These are phyloP conservation scores for Fusarium pseudograminearum DNA, from an alignment of 2,329 filamentous ascomycete genomes.

Conservation along the genomic window DNA sequence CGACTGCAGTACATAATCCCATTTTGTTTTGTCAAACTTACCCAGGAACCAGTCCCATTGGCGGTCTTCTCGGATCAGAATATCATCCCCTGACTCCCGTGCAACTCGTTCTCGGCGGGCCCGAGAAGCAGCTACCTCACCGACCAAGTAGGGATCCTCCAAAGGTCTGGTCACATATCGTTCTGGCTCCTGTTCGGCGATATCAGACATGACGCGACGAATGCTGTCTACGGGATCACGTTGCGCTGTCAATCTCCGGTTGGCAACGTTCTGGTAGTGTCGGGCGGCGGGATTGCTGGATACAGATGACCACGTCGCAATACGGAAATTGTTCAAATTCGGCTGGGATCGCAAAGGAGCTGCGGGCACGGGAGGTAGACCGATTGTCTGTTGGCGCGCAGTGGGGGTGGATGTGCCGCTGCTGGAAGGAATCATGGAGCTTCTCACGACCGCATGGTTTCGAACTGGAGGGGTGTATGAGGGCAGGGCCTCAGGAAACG, in stretches of 20 bases:
- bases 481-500: constrained; percentile 62
- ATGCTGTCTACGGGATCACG: constrained; percentile 51
- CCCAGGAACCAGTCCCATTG: constrained; percentile 72
- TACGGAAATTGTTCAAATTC: constrained; percentile 65
- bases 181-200: constrained; percentile 34
- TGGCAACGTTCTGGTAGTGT: constrained; percentile 73
- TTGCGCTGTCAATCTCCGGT: constrained; percentile 66
- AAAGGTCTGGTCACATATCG: constrained; percentile 59
- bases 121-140: constrained; percentile 70
- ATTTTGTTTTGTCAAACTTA: constrained; percentile 52
- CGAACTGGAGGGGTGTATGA: constrained; percentile 60
- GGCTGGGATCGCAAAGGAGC: constrained; percentile 54
- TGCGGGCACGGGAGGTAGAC: constrained; percentile 65
- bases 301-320: constrained; percentile 71
- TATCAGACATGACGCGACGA: constrained; percentile 41
- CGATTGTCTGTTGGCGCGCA: constrained; percentile 53
- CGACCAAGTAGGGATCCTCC: constrained; percentile 76
- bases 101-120: constrained; percentile 69
- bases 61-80: constrained; percentile 67
- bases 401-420: constrained; percentile 46
- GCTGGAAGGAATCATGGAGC: constrained; percentile 39
- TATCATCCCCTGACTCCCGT: constrained; percentile 66
- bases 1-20: background rate
- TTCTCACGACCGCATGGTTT: constrained; percentile 28
- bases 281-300: constrained; percentile 65